Evolutionary conservation across 352 stramenopile species (phyloP).

Genomic region (Phytophthora sojae): DNA sequence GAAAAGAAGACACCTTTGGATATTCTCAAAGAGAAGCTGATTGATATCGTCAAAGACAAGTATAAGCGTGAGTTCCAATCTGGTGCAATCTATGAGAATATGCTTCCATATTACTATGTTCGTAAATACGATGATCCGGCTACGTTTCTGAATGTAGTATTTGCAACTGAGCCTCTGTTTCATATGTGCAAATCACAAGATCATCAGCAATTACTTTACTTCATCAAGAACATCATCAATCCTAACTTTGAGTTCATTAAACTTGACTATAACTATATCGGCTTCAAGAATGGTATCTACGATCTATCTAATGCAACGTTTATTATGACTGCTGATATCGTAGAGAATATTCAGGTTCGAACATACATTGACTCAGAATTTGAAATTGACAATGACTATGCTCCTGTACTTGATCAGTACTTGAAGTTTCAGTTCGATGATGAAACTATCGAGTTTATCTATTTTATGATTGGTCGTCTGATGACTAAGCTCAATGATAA

Average conservation of each 20-base stretch:
- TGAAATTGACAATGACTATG: conserved; percentile 1
- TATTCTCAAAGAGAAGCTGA: conserved; percentile 7
- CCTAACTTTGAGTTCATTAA: conserved; percentile 3
- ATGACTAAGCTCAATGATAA: conserved; percentile 5
- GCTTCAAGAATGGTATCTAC: conserved; percentile 6
- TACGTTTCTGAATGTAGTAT: conserved; percentile 1
- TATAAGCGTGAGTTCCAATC: conserved; percentile 3
- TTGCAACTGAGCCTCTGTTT: background rate
- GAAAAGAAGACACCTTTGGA: conserved; percentile 2
- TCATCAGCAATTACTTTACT: conserved; percentile 7
- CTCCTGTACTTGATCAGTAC: conserved; percentile 3
- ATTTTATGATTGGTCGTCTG: conserved; percentile 3
- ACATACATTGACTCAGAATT: conserved; percentile 1
- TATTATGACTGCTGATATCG: conserved; percentile 1
- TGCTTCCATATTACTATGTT: background rate
- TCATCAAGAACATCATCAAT: conserved; percentile 2
- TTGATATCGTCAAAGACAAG: conserved; percentile 1
- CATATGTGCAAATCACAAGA: conserved; percentile 2
- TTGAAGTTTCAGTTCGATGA: conserved; percentile 5
- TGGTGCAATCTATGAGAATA: conserved; percentile 1
- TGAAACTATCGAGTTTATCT: conserved; percentile 6
- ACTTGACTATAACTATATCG: conserved; percentile 2
- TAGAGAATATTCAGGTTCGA: conserved; percentile 3
- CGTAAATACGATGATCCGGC: background rate
- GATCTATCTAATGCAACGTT: conserved; percentile 1